Conservation (phyloP, 805 yeast species). For the Saccharomycopsis sp. region DNA sequence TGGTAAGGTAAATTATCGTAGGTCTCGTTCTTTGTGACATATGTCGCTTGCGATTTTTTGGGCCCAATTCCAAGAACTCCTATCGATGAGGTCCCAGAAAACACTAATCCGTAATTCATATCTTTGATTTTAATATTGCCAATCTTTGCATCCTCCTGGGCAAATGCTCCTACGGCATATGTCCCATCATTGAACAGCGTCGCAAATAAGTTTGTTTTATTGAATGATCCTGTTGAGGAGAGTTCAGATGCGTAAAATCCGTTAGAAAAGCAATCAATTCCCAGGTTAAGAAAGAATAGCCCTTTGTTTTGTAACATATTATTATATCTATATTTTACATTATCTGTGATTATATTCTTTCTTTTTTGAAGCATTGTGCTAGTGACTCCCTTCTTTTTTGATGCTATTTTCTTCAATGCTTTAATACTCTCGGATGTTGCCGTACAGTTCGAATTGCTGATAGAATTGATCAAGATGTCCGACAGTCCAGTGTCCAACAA, state of each 20-base stretch:
- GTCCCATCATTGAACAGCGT: constrained; percentile 44
- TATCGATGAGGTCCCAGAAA: constrained; percentile 49
- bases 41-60: constrained; percentile 59
- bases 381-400: constrained; percentile 2
- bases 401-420: not conserved
- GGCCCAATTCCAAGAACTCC: constrained; percentile 77
- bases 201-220: constrained; percentile 29
- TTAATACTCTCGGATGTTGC: constrained; percentile 13
- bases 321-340: not conserved
- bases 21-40: constrained; percentile 20
- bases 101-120: constrained; percentile 70
- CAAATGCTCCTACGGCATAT: constrained; percentile 50
- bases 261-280: constrained; percentile 31
- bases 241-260: constrained; percentile 33
- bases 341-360: constrained; percentile 7
- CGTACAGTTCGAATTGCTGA: constrained; percentile 41
- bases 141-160: constrained; percentile 51
- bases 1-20: constrained; percentile 65
- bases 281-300: not conserved
- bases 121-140: constrained; percentile 42
- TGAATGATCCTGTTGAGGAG: constrained; percentile 31
- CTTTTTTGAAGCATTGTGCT: constrained; percentile 6
- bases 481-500: constrained; percentile 73
- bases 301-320: constrained; percentile 11
- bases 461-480: constrained; percentile 57